Conservation (phyloP, 2,329 filamentous ascomycete genomes). For the Ophiostoma sp. region DNA sequence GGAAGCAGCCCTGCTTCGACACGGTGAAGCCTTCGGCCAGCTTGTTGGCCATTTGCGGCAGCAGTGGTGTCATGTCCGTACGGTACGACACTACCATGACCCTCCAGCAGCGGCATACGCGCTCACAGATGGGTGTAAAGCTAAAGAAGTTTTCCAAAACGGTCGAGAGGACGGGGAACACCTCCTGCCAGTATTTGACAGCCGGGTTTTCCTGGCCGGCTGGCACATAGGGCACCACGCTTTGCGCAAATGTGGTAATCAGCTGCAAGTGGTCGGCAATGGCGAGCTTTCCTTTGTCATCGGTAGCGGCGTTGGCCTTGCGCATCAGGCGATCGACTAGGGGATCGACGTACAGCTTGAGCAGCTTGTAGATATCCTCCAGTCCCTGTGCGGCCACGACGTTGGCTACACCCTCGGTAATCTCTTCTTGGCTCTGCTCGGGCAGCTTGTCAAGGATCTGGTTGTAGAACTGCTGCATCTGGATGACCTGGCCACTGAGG, state of each 20-base stretch:
- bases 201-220: constrained; percentile 74
- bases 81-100: constrained; percentile 96
- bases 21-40: constrained; percentile 77
- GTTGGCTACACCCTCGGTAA: constrained; percentile 90
- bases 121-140: constrained; percentile 84
- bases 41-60: constrained; percentile 81
- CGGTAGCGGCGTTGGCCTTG: constrained; percentile 77
- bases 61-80: constrained; percentile 76
- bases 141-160: constrained; percentile 82
- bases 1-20: constrained; percentile 89
- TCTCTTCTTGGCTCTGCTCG: constrained; percentile 82
- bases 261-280: constrained; percentile 90
- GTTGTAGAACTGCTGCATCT: constrained; percentile 89
- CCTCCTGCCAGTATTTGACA: constrained; percentile 92
- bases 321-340: constrained; percentile 78
- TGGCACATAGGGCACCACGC: constrained; percentile 66
- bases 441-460: constrained; percentile 82
- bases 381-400: constrained; percentile 83
- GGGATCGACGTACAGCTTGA: constrained; percentile 92
- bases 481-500: constrained; percentile 73
- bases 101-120: constrained; percentile 91
- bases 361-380: constrained; percentile 71
- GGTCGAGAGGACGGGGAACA: constrained; percentile 79
- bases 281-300: constrained; percentile 76
- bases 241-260: constrained; percentile 82